These are phyloP conservation scores for Chytriomyces confervae DNA, from an alignment of 192 early-diverging fungal genomes.

Conservation along the genomic window DNA sequence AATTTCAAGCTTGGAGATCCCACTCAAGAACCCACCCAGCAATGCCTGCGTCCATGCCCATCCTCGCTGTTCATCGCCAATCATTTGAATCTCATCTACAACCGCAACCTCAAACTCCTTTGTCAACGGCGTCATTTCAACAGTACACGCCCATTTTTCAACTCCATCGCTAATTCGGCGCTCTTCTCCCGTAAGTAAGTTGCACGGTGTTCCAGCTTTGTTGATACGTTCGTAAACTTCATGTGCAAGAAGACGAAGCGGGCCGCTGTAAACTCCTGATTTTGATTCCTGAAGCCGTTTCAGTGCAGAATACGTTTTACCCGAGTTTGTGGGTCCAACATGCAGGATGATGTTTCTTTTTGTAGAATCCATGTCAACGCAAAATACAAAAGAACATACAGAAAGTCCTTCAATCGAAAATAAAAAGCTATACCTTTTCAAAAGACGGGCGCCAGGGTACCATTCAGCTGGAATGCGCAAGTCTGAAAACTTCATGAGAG, in stretches of 20 bases:
- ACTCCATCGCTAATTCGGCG: slow-evolving; percentile 60
- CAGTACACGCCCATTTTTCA: slow-evolving; percentile 73
- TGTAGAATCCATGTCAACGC: neutral
- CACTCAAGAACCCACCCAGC: slow-evolving; percentile 46
- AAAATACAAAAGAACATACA: neutral
- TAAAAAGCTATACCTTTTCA: slow-evolving; percentile 48
- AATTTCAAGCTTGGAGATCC: neutral
- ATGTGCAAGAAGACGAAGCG: slow-evolving; percentile 88
- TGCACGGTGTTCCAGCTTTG: slow-evolving; percentile 73
- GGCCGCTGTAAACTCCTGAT: slow-evolving; percentile 85
- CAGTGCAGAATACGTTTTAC: slow-evolving; percentile 92
- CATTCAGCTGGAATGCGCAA: slow-evolving; percentile 81
- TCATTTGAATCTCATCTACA: slow-evolving; percentile 98
- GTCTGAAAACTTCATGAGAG: slow-evolving; percentile 66
- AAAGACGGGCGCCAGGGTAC: slow-evolving; percentile 72
- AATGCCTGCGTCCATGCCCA: slow-evolving; percentile 97
- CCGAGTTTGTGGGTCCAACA: slow-evolving; percentile 97
- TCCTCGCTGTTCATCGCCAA: slow-evolving; percentile 80
- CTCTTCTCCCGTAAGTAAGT: slow-evolving; percentile 93
- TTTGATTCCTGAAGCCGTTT: slow-evolving; percentile 66
- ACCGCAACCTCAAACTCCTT: slow-evolving; percentile 79
- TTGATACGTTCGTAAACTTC: slow-evolving; percentile 92
- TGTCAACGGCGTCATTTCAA: slow-evolving; percentile 80
- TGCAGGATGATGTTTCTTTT: slow-evolving; percentile 84
- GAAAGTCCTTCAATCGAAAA: neutral